Evolutionary conservation across 805 yeast species (phyloP).

Genomic region (Maudiozyma barnettii): DNA sequence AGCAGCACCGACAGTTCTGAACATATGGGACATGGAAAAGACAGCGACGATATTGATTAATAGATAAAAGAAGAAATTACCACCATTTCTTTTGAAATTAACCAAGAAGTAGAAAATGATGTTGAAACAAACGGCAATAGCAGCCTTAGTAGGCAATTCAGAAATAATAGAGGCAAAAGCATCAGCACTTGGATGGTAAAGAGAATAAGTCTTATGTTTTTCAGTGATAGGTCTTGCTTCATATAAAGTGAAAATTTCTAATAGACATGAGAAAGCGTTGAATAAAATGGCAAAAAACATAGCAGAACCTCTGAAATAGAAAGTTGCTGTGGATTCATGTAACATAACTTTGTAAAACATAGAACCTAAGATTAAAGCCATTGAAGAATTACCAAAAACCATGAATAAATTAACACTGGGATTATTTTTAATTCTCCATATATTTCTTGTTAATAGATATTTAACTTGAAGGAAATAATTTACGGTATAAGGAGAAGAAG

Average conservation of each 20-base stretch:
- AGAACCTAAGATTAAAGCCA: slow-evolving; percentile 46
- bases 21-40: slow-evolving; percentile 46
- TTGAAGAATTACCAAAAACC: slow-evolving; percentile 35
- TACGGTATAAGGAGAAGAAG: slow-evolving; percentile 40
- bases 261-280: slow-evolving; percentile 51
- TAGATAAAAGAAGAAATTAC: slow-evolving; percentile 46
- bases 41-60: slow-evolving; percentile 37
- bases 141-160: slow-evolving; percentile 44
- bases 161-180: slow-evolving; percentile 54
- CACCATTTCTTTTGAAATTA: slow-evolving; percentile 42
- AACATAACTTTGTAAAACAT: slow-evolving; percentile 8
- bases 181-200: slow-evolving; percentile 56
- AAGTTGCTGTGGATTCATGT: slow-evolving; percentile 32
- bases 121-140: slow-evolving; percentile 38
- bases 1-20: slow-evolving; percentile 35
- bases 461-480: slow-evolving; percentile 42
- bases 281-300: slow-evolving; percentile 56
- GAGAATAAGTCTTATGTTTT: slow-evolving; percentile 48
- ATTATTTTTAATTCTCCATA: slow-evolving; percentile 40
- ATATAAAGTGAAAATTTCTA: slow-evolving; percentile 44
- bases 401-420: slow-evolving; percentile 33
- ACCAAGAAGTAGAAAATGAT: slow-evolving; percentile 45
- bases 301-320: slow-evolving; percentile 47
- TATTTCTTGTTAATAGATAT: slow-evolving; percentile 36
- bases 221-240: slow-evolving; percentile 49